A percentile compares a stretch with the other conserved stretches of the same genome.
Evolutionary conservation across 2,329 filamentous ascomycete species (phyloP).

Genomic region (Aspergillus aculeatus): DNA sequence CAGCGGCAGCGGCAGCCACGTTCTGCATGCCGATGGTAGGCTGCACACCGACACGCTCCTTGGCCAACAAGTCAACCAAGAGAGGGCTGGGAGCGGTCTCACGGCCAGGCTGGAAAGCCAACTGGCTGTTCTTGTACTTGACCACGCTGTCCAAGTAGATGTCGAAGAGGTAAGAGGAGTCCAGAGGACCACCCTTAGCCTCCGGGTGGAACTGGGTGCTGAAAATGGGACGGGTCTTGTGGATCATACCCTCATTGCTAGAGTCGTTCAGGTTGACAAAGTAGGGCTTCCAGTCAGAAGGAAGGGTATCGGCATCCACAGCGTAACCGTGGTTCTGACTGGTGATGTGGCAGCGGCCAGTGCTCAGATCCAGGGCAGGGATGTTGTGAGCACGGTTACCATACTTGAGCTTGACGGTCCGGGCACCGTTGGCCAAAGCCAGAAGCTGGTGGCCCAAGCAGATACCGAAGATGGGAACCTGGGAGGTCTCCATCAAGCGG

Average conservation of each 20-base stretch:
- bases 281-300: constrained; percentile 91
- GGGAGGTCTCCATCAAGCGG: constrained; percentile 85
- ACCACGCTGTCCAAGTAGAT: constrained; percentile 88
- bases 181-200: constrained; percentile 93
- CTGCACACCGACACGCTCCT: constrained; percentile 90
- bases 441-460: constrained; percentile 96
- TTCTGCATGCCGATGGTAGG: constrained; percentile 59
- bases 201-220: constrained; percentile 98
- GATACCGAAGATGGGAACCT: constrained; percentile 94
- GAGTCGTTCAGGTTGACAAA: constrained; percentile 98
- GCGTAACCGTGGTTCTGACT: constrained; percentile 98
- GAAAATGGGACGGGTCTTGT: constrained; percentile 95
- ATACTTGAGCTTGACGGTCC: constrained; percentile 97
- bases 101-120: constrained; percentile 66
- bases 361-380: constrained; percentile 88
- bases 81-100: constrained; percentile 86
- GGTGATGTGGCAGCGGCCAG: constrained; percentile 96
- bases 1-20: constrained; percentile 35
- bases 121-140: constrained; percentile 82
- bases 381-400: constrained; percentile 99
- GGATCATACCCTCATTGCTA: constrained; percentile 96
- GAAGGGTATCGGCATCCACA: constrained; percentile 79
- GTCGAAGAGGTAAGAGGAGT: constrained; percentile 94
- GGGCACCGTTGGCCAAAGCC: constrained; percentile 81
- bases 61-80: constrained; percentile 85